Evolutionary conservation across 2,329 filamentous ascomycete genomes (phyloP).

Genomic region (Golovinomyces cichoracearum): DNA sequence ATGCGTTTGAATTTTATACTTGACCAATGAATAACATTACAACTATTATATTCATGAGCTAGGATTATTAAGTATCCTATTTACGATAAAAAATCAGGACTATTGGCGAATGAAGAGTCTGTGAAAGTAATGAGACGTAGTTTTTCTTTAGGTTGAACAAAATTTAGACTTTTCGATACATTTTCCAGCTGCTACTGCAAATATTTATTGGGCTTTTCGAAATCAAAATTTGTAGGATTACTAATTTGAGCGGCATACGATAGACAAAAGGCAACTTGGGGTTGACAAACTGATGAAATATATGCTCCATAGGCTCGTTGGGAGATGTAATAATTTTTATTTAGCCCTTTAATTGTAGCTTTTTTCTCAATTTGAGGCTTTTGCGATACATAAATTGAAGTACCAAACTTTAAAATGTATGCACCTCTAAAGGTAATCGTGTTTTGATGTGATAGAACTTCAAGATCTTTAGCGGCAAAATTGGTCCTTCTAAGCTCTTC

Average conservation of each 20-base stretch:
- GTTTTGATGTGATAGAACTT: background rate
- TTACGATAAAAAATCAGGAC: background rate
- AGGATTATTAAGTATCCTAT: background rate
- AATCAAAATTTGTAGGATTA: background rate
- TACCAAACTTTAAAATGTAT: too few relatives aligned
- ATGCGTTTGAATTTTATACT: slow-evolving; percentile 3
- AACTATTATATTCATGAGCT: background rate
- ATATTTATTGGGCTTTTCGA: background rate
- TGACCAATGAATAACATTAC: background rate
- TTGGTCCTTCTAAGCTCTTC: background rate
- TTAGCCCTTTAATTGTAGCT: background rate
- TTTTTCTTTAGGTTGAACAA: background rate
- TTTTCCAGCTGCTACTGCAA: background rate
- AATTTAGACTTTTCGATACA: background rate
- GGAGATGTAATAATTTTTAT: background rate
- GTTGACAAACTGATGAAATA: slow-evolving; percentile 2
- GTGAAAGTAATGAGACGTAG: background rate
- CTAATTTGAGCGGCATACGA: background rate
- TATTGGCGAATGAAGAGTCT: background rate
- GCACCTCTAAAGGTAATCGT: background rate
- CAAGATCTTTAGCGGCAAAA: background rate
- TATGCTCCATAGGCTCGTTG: slow-evolving; percentile 1
- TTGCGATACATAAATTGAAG: background rate
- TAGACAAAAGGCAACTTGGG: background rate
- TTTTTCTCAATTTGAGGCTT: background rate